Percentiles rank a stretch among this genome's conserved stretches.
phyloP scores from a whole-genome alignment of 2,329 filamentous ascomycete genomes.

The Pseudogymnoascus sp. region DNA sequence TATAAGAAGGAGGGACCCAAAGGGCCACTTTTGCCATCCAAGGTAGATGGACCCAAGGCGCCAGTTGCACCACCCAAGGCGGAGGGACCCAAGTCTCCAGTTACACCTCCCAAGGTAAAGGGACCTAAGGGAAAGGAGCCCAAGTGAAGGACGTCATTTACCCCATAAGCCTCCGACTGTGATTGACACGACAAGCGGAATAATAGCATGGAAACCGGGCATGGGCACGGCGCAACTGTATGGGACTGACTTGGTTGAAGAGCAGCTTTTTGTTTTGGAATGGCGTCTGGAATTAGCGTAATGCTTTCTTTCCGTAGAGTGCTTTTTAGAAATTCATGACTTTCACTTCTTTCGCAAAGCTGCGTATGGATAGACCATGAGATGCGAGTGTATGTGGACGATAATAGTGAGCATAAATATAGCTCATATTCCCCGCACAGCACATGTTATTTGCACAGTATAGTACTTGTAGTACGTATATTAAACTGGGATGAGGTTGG shows the following conservation, averaged over 20 bases:
- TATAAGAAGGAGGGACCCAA: background rate
- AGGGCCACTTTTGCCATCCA: background rate
- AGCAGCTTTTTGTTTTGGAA: background rate
- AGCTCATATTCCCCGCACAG: background rate
- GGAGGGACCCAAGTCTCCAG: background rate
- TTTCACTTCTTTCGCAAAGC: background rate
- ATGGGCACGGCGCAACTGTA: background rate
- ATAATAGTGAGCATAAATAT: background rate
- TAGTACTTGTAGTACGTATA: background rate
- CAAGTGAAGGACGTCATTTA: background rate
- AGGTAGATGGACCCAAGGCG: background rate
- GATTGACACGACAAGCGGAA: background rate
- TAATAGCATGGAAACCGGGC: background rate
- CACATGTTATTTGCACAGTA: background rate
- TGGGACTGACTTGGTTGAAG: background rate
- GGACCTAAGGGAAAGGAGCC: background rate
- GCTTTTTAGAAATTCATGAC: constrained; percentile 3
- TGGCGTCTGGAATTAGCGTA: background rate
- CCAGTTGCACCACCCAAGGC: background rate
- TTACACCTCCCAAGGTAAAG: background rate
- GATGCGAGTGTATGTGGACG: background rate
- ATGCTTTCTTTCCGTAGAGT: constrained; percentile 3
- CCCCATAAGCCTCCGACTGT: background rate
- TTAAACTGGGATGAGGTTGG: background rate
- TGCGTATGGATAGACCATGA: background rate